These are phyloP conservation scores for Sequoiadendron giganteum DNA, from an alignment of 75 land plant genomes.

Conservation along the genomic window DNA sequence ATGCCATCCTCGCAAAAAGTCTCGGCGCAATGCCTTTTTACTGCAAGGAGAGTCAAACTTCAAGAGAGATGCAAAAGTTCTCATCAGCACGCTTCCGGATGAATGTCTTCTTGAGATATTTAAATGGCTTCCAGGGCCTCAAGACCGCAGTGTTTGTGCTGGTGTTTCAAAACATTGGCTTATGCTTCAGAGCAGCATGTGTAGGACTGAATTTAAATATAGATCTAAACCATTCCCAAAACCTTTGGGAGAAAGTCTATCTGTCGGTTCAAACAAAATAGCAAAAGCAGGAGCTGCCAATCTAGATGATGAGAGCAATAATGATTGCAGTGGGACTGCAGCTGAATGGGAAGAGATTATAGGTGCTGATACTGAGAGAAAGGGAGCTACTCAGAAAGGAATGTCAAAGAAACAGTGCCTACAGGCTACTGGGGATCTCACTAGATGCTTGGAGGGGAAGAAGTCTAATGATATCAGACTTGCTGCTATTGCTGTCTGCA, in stretches of 20 bases:
- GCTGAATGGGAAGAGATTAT: constrained; percentile 2
- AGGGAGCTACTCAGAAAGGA: neutral
- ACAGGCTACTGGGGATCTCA: constrained; percentile 13
- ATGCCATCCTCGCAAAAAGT: constrained; percentile 51
- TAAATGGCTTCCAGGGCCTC: constrained; percentile 49
- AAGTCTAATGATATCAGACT: constrained; percentile 40
- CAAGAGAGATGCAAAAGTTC: constrained; percentile 7
- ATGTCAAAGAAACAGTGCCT: neutral
- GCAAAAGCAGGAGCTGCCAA: neutral
- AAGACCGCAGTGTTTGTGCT: constrained; percentile 66
- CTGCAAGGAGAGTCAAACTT: neutral
- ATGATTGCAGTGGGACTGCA: neutral
- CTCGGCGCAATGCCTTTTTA: constrained; percentile 35
- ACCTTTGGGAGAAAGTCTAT: neutral
- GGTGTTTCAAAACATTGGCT: constrained; percentile 91
- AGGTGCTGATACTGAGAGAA: neutral
- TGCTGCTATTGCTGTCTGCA: constrained; percentile 37
- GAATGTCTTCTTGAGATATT: constrained; percentile 86
- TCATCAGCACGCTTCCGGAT: constrained; percentile 70
- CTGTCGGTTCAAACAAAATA: neutral
- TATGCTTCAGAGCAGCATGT: constrained; percentile 67
- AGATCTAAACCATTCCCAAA: constrained; percentile 8
- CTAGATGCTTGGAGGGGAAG: constrained; percentile 46
- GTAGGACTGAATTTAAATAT: constrained; percentile 25
- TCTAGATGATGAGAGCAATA: neutral